A percentile compares a stretch with the other conserved stretches of the same genome.
Conservation (phyloP, 768 basidiomycete species). For the Phlebiopsis flavidoalba region DNA sequence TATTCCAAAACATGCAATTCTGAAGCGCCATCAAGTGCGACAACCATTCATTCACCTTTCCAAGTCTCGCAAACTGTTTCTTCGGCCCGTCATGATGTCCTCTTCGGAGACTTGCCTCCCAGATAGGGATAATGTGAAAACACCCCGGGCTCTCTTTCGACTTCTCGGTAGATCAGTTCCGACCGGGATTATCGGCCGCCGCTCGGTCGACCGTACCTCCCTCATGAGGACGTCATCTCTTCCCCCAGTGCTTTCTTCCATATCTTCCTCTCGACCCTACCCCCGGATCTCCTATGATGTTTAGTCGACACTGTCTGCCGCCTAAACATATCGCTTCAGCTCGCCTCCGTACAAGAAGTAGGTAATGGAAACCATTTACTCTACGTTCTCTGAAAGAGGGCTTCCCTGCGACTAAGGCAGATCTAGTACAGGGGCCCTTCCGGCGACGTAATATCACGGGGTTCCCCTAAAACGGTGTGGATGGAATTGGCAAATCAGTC, state of each 20-base stretch:
- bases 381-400: conserved; percentile 94
- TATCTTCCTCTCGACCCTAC: conserved; percentile 89
- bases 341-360: not conserved
- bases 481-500: conserved; percentile 21
- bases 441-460: conserved; percentile 87
- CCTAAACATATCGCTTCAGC: too few relatives aligned
- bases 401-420: conserved; percentile 74
- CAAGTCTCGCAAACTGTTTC: conserved; percentile 75
- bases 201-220: conserved; percentile 68
- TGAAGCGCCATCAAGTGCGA: too few relatives aligned
- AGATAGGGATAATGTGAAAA: conserved; percentile 92
- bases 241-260: conserved; percentile 87
- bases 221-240: conserved; percentile 81
- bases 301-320: too few relatives aligned
- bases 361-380: conserved; percentile 45
- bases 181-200: conserved; percentile 80
- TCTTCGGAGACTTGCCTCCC: conserved; percentile 81
- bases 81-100: conserved; percentile 86
- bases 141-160: conserved; percentile 86
- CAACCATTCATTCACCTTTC: conserved; percentile 74
- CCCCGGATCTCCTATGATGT: too few relatives aligned
- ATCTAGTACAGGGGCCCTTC: conserved; percentile 86
- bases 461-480: conserved; percentile 56
- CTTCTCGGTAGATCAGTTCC: conserved; percentile 96
- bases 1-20: too few relatives aligned